Evolutionary conservation across 345 rosid genomes (phyloP), one percentile per base, ranked within the genome.

Genomic region (Cardamine chenopodiifolia): DNA sequence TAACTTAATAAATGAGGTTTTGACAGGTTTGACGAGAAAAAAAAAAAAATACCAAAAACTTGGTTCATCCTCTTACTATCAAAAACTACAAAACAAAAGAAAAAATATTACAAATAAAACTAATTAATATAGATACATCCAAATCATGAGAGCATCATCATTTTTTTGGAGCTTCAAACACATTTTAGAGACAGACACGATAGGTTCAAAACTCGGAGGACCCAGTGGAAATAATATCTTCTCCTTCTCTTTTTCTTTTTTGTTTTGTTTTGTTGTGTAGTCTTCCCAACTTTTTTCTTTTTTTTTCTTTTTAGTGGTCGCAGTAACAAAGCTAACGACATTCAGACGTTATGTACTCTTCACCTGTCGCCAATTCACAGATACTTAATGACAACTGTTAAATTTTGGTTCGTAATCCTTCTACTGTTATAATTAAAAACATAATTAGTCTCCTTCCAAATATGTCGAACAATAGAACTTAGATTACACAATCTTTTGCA

Each of bases 261-360:
- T 3, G 0, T 22, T 48, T 61, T 47, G 5, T 59, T 45, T 26
- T 47, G 28, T 15, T 13, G 3, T 45, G 0, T 17, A 17, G 17
- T 25, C 12, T 44, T 8, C 29, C 7, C 48, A 54, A 32, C 18
- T 45, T 66, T 17, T 66, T 66, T 3, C n/a, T 40, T 5, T 4
- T 23, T 70, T 57, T 2, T 28, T 42, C 3, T 10, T 61, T 53
- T 52, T 23, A 72, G 62, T 75, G 63, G 69, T 75, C 56, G 63
- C 56, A 61, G 28, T 50, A 62, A 53, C 70, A 52, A 60, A 58
- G 60, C 37, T 60, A 29, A 68, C 69, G 48, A 50, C 48, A 18
- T 23, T 61, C 64, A 75, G 52, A 60, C 57, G 55, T 58, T 74
- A 48, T 34, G 59, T 49, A 74, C 44, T 25, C 68, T 18, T 9